Conservation (phyloP, 805 yeast species). For the Myxozyma melibiosi region DNA sequence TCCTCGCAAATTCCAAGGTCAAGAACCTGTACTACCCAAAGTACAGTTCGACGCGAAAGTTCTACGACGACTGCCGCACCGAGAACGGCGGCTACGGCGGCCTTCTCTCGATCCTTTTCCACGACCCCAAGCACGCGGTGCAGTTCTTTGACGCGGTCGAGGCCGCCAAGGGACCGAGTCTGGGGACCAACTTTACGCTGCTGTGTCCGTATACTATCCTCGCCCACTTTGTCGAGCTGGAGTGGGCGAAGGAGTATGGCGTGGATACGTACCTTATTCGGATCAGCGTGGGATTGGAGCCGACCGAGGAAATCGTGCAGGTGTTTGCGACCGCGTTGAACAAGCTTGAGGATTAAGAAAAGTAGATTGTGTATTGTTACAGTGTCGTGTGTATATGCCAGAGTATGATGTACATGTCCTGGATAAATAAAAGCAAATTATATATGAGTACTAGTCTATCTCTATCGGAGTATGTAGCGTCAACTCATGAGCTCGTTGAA, state of each 20-base stretch:
- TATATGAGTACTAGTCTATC: no score
- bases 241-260: constrained; percentile 75
- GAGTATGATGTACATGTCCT: not conserved
- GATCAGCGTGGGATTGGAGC: constrained; percentile 80
- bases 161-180: constrained; percentile 79
- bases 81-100: constrained; percentile 83
- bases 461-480: no score
- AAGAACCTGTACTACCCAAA: constrained; percentile 74
- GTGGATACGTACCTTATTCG: constrained; percentile 73
- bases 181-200: constrained; percentile 81
- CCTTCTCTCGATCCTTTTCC: constrained; percentile 67
- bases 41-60: constrained; percentile 51
- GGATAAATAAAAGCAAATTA: not conserved
- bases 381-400: not conserved
- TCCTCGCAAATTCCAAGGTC: constrained; percentile 41
- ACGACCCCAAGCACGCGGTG: constrained; percentile 60
- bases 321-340: constrained; percentile 40
- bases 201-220: constrained; percentile 84
- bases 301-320: constrained; percentile 53
- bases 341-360: not conserved
- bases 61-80: constrained; percentile 70
- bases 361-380: not conserved
- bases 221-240: constrained; percentile 77
- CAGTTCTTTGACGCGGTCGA: constrained; percentile 65
- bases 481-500: not conserved